A percentile compares a stretch with the other conserved stretches of the same genome.
Evolutionary conservation across 345 rosid species (phyloP).

Genomic region (Eucalyptus marginata): DNA sequence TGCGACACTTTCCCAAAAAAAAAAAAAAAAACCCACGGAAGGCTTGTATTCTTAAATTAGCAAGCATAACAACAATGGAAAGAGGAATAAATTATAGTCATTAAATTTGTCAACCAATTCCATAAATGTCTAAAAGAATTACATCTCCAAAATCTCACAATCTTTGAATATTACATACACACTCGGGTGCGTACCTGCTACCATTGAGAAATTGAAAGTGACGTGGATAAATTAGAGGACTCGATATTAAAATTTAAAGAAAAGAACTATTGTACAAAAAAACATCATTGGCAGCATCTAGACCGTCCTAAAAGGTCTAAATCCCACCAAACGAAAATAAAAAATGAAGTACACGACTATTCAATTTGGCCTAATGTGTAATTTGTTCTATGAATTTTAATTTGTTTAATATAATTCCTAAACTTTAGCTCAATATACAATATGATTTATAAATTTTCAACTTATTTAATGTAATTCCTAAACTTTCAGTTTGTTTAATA

Average conservation of each 20-base stretch:
- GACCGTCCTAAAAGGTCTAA: neutral
- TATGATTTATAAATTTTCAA: too few relatives aligned
- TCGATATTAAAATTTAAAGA: neutral
- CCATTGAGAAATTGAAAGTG: neutral
- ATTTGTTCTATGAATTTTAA: too few relatives aligned
- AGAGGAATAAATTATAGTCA: too few relatives aligned
- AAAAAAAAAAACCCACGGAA: too few relatives aligned
- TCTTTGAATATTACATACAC: neutral
- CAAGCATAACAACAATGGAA: neutral
- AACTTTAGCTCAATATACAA: too few relatives aligned
- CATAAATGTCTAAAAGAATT: too few relatives aligned
- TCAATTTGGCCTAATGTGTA: too few relatives aligned
- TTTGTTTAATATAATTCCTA: fast-evolving
- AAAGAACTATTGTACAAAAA: neutral
- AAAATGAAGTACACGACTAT: fast-evolving
- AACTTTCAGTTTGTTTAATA: too few relatives aligned
- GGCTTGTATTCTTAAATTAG: neutral
- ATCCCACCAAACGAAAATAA: neutral
- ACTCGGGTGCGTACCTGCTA: neutral
- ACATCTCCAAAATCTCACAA: neutral
- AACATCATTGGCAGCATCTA: neutral
- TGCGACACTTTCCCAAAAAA: neutral
- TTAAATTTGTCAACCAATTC: neutral
- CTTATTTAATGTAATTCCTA: too few relatives aligned
- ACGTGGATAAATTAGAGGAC: neutral